These are phyloP conservation scores for Aegilops umbellulata DNA, from an alignment of 176 grass and related monocot genomes.

Conservation along the genomic window DNA sequence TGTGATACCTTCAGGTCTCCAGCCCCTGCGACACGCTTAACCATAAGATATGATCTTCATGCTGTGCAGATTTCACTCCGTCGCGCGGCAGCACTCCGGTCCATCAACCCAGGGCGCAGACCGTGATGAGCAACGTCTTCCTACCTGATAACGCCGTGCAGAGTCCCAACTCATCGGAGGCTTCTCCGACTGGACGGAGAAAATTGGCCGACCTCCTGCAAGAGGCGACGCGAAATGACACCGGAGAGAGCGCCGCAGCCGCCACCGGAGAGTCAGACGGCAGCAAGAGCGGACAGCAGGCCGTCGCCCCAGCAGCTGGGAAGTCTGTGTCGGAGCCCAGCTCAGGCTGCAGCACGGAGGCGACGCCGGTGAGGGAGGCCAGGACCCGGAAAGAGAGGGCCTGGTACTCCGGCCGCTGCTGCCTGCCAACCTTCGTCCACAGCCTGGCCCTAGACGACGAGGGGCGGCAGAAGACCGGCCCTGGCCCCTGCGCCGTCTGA, in stretches of 20 bases:
- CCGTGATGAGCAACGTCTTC: conserved; percentile 39
- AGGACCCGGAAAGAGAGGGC: conserved; percentile 53
- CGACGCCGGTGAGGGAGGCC: conserved; percentile 20
- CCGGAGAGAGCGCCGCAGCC: conserved; percentile 22
- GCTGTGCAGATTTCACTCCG: conserved; percentile 83
- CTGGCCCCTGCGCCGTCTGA: conserved; percentile 60
- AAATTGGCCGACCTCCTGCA: conserved; percentile 73
- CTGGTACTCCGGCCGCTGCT: conserved; percentile 58
- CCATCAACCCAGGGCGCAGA: conserved; percentile 46
- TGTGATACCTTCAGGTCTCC: background rate
- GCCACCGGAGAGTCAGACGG: background rate
- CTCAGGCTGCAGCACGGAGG: conserved; percentile 26
- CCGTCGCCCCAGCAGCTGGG: conserved; percentile 6
- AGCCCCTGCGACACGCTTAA: background rate
- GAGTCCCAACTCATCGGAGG: conserved; percentile 56
- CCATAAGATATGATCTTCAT: background rate
- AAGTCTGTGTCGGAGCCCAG: conserved; percentile 34
- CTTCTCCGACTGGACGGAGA: conserved; percentile 72
- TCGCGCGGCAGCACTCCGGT: conserved; percentile 79
- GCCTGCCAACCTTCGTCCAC: conserved; percentile 62
- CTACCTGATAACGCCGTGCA: conserved; percentile 15
- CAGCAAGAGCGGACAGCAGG: conserved; percentile 24
- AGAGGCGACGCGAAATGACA: conserved; percentile 43
- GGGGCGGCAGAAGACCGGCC: conserved; percentile 51
- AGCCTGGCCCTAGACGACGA: conserved; percentile 57